Conservation (phyloP, 805 yeast species). For the Lipomyces orientalis region DNA sequence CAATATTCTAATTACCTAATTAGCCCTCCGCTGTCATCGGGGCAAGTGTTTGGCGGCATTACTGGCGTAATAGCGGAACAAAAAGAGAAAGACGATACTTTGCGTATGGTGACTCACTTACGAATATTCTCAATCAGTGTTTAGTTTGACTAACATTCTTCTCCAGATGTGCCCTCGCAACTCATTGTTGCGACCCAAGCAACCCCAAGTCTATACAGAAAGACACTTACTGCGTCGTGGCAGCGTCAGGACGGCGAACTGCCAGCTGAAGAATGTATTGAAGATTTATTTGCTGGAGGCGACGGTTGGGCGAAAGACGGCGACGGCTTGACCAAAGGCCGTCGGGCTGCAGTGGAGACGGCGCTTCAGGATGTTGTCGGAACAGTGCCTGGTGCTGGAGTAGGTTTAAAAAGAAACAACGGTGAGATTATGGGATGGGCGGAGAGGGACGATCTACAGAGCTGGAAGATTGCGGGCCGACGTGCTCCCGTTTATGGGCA, state of each 20-base stretch:
- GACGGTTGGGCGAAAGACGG: slow-evolving; percentile 54
- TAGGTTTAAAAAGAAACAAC: slow-evolving; percentile 14
- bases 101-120: slow-evolving; percentile 20
- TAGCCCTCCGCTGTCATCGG: slow-evolving; percentile 46
- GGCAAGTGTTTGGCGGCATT: slow-evolving; percentile 58
- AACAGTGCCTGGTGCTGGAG: slow-evolving; percentile 28
- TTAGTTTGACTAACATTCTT: neutral
- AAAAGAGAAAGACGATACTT: slow-evolving; percentile 33
- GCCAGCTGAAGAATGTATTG: slow-evolving; percentile 69
- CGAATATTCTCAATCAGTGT: neutral
- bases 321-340: slow-evolving; percentile 17
- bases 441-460: slow-evolving; percentile 28
- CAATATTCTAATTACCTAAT: neutral
- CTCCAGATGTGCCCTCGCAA: slow-evolving; percentile 11
- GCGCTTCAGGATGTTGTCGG: slow-evolving; percentile 60
- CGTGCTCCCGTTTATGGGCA: neutral
- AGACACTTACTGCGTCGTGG: slow-evolving; percentile 35
- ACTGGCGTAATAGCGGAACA: slow-evolving; percentile 49
- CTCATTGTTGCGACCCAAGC: slow-evolving; percentile 3
- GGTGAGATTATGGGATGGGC: slow-evolving; percentile 35
- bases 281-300: slow-evolving; percentile 75
- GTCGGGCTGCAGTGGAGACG: slow-evolving; percentile 59
- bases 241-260: slow-evolving; percentile 39
- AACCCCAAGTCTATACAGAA: slow-evolving; percentile 33
- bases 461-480: slow-evolving; percentile 30